phyloP scores from a whole-genome alignment of 176 grass and related monocot genomes.

The Echinochloa phyllopogon region DNA sequence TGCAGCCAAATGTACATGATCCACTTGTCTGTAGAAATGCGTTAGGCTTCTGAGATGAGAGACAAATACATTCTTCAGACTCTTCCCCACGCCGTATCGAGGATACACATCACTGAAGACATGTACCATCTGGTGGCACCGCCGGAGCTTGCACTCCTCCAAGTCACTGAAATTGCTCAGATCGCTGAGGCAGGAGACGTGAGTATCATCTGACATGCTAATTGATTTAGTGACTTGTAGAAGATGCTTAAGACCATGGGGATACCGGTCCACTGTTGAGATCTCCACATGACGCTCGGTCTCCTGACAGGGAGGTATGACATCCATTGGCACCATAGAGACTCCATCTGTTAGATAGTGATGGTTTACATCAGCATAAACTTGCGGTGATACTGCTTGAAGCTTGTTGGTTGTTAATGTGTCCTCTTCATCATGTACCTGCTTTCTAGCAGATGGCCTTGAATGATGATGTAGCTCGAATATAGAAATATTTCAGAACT shows the following conservation, averaged over 20 bases:
- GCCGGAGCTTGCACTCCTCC: neutral
- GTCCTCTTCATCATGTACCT: neutral
- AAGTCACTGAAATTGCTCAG: rapidly evolving
- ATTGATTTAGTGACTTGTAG: neutral
- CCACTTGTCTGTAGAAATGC: neutral
- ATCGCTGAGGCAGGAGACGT: rapidly evolving
- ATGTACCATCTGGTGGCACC: neutral
- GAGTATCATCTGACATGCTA: neutral
- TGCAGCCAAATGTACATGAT: no score
- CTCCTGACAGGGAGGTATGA: no score
- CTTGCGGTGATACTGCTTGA: neutral
- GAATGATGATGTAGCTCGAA: slow-evolving; percentile 14
- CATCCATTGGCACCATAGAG: neutral
- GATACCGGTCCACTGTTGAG: neutral
- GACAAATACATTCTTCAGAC: neutral
- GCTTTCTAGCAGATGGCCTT: neutral
- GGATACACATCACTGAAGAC: neutral
- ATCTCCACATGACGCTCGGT: slow-evolving; percentile 13
- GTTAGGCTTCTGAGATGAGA: neutral
- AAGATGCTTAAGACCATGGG: rapidly evolving
- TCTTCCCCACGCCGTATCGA: rapidly evolving
- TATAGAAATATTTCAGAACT: neutral
- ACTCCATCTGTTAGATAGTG: rapidly evolving
- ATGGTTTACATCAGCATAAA: neutral
- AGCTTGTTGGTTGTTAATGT: neutral